Percentiles rank a stretch among this genome's conserved stretches.
These are phyloP conservation scores for Cyclotella sp. DNA, from an alignment of 108 stramenopile species.

Conservation along the genomic window DNA sequence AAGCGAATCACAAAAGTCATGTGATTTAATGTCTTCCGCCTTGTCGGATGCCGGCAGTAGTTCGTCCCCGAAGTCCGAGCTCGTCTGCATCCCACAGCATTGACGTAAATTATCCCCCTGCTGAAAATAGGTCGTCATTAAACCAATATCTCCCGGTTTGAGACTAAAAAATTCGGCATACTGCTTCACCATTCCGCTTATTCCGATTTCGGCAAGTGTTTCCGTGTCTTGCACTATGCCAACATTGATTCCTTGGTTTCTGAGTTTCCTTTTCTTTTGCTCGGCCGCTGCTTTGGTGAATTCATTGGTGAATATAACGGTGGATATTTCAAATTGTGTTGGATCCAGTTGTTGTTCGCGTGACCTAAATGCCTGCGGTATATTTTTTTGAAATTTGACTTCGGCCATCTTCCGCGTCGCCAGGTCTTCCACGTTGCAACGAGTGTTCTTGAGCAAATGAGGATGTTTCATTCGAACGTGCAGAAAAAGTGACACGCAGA, in stretches of 20 bases:
- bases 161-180: conserved; percentile 3
- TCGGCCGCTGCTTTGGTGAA: background rate
- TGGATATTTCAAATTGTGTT: background rate
- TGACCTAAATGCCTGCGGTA: conserved; percentile 12
- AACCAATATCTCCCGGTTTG: background rate
- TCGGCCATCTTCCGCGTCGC: background rate
- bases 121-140: conserved; percentile 11
- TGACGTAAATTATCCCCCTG: conserved; percentile 7
- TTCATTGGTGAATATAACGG: background rate
- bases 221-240: conserved; percentile 5
- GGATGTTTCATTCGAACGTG: background rate
- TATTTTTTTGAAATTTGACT: background rate
- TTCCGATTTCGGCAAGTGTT: conserved; percentile 1
- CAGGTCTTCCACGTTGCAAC: background rate
- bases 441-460: background rate
- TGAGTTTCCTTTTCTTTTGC: background rate
- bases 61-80: conserved; percentile 8
- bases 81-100: conserved; percentile 22
- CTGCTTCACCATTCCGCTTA: background rate
- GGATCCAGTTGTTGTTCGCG: background rate
- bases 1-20: background rate
- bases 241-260: background rate
- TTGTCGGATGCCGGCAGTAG: background rate
- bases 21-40: background rate
- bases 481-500: conserved; percentile 19